Percentiles rank a stretch among this genome's conserved stretches.
Conservation (phyloP, 495 filamentous ascomycete species). For the Pseudevernia furfuracea region DNA sequence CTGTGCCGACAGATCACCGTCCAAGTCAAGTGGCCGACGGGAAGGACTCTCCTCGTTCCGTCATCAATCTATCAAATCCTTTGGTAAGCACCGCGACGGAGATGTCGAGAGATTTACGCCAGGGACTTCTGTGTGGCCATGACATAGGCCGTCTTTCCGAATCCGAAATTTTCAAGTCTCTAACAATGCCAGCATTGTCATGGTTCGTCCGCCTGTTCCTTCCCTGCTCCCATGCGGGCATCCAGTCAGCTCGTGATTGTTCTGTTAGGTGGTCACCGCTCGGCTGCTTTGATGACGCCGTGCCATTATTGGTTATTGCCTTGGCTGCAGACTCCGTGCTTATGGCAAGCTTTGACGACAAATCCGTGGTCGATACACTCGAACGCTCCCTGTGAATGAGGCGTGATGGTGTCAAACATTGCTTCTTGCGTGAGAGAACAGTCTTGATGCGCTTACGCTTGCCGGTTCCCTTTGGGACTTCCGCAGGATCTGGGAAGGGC, state of each 20-base stretch:
- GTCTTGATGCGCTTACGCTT: slow-evolving; percentile 2
- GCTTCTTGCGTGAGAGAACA: neutral
- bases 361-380: neutral
- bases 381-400: neutral
- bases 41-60: neutral
- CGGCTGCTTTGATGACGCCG: neutral
- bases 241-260: neutral
- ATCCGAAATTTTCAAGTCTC: neutral
- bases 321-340: neutral
- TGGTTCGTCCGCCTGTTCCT: neutral
- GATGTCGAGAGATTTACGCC: slow-evolving; percentile 10
- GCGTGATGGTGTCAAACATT: neutral
- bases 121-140: neutral
- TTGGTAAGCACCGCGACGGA: slow-evolving; percentile 9
- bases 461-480: neutral
- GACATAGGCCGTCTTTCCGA: slow-evolving; percentile 13
- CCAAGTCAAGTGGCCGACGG: neutral
- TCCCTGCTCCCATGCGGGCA: neutral
- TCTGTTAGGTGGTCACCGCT: neutral
- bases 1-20: neutral
- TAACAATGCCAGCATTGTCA: neutral
- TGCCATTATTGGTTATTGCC: no score
- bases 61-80: slow-evolving; percentile 2
- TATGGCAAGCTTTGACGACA: neutral
- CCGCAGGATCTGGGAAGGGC: neutral